These are phyloP conservation scores for Solanum paucissectum DNA, from an alignment of 257 asterid genomes.

Conservation along the genomic window DNA sequence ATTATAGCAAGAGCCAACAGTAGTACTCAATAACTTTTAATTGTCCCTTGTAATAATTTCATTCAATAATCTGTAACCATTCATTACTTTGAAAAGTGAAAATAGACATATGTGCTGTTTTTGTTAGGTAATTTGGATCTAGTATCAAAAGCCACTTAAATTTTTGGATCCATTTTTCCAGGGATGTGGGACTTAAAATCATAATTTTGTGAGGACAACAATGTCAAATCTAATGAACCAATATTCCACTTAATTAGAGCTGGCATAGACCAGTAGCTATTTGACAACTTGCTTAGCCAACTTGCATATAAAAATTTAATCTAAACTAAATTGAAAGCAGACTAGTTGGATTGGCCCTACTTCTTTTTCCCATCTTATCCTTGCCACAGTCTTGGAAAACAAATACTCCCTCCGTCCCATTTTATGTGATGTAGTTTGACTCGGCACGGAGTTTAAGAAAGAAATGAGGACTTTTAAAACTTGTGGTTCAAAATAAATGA, in stretches of 20 bases:
- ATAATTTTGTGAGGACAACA: constrained; percentile 7
- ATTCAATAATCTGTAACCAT: constrained; percentile 11
- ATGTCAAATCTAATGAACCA: constrained; percentile 11
- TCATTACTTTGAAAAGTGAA: constrained; percentile 1
- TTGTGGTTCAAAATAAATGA: too few relatives aligned
- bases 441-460: too few relatives aligned
- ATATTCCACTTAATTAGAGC: constrained; percentile 8
- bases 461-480: too few relatives aligned
- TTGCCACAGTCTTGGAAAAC: not conserved
- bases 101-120: not conserved
- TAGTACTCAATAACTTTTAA: not conserved
- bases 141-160: constrained; percentile 11
- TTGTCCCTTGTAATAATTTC: not conserved
- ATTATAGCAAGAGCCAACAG: constrained; percentile 1
- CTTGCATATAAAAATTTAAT: constrained; percentile 12
- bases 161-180: not conserved
- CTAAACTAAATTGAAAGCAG: not conserved
- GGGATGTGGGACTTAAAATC: not conserved
- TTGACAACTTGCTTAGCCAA: constrained; percentile 24
- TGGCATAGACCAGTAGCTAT: not conserved
- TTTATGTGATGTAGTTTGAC: too few relatives aligned
- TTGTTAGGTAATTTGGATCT: not conserved
- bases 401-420: not conserved
- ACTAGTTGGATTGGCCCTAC: not conserved
- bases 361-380: not conserved